Evolutionary conservation across 768 basidiomycete genomes (phyloP).

Genomic region (Coprinopsis marcescibilis): DNA sequence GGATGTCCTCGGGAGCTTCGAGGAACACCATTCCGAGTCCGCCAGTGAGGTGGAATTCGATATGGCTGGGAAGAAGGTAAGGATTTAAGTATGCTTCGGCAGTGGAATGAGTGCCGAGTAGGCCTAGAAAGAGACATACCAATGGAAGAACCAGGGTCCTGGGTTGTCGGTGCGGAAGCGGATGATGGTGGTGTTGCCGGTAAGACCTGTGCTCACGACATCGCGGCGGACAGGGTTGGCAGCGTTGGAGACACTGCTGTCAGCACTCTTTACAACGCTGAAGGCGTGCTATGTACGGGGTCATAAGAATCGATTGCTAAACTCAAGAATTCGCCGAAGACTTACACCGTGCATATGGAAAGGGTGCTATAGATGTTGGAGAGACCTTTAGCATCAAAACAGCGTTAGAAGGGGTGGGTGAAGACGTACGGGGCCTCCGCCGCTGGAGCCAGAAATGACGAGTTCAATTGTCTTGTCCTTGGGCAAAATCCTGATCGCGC

Average conservation of each 20-base stretch:
- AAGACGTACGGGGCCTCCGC: constrained; percentile 23
- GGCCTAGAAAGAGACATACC: constrained; percentile 14
- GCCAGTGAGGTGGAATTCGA: constrained; percentile 30
- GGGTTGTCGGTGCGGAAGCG: constrained; percentile 63
- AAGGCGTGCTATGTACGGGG: constrained; percentile 25
- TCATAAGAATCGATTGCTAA: background rate
- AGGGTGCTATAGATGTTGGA: constrained; percentile 18
- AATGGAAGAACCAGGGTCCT: constrained; percentile 54
- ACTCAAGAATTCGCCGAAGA: background rate
- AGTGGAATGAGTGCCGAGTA: background rate
- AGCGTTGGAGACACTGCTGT: constrained; percentile 28
- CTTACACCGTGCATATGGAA: constrained; percentile 27
- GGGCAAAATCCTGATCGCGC: constrained; percentile 2
- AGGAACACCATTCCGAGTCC: constrained; percentile 14
- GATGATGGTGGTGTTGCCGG: constrained; percentile 43
- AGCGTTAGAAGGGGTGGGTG: background rate
- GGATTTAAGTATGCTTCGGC: background rate
- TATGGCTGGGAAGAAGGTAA: constrained; percentile 21
- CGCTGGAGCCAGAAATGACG: constrained; percentile 22
- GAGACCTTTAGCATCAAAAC: background rate
- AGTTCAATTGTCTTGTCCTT: constrained; percentile 29
- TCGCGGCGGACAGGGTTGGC: constrained; percentile 51
- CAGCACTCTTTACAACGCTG: constrained; percentile 33
- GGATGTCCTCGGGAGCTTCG: constrained; percentile 9
- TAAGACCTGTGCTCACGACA: constrained; percentile 38